Evolutionary conservation across 1,139 yeast species (phyloP).

Genomic region (Taphrina deformans): DNA sequence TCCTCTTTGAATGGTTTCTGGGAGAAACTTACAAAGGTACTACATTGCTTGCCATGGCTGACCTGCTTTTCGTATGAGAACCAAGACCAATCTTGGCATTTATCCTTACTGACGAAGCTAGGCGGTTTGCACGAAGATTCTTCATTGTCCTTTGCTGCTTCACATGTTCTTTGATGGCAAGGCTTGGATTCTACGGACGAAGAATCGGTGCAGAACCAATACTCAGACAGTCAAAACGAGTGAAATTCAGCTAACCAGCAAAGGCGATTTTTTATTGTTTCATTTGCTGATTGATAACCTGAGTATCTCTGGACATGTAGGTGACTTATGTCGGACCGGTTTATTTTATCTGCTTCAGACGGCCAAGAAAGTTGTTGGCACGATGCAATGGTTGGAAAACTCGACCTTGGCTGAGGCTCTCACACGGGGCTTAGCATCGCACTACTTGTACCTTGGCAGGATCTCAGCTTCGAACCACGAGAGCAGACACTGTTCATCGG

Average conservation of each 20-base stretch:
- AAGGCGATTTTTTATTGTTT: conserved; percentile 42
- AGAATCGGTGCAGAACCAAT: neutral
- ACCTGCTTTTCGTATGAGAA: neutral
- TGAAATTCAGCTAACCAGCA: neutral
- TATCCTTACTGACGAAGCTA: neutral
- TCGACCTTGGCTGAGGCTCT: conserved; percentile 4
- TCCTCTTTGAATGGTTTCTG: neutral
- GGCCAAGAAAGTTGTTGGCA: conserved; percentile 39
- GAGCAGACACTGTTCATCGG: neutral
- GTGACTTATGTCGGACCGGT: conserved; percentile 45
- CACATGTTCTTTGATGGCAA: conserved; percentile 9
- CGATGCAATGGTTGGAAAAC: conserved; percentile 43
- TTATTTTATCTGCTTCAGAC: conserved; percentile 43
- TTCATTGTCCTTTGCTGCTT: neutral
- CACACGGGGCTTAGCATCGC: conserved; percentile 15
- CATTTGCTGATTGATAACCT: conserved; percentile 43
- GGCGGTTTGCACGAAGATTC: conserved; percentile 10
- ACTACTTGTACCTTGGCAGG: conserved; percentile 30
- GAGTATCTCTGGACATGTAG: conserved; percentile 42
- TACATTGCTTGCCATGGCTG: neutral
- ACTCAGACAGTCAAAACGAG: neutral
- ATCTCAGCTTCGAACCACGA: neutral
- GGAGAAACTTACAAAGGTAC: neutral
- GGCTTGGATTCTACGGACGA: neutral
- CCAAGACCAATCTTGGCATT: neutral